A percentile compares a stretch with the other conserved stretches of the same genome.
phyloP scores from a whole-genome alignment of 192 early-diverging fungal genomes.

The Helicostylum pulchrum region DNA sequence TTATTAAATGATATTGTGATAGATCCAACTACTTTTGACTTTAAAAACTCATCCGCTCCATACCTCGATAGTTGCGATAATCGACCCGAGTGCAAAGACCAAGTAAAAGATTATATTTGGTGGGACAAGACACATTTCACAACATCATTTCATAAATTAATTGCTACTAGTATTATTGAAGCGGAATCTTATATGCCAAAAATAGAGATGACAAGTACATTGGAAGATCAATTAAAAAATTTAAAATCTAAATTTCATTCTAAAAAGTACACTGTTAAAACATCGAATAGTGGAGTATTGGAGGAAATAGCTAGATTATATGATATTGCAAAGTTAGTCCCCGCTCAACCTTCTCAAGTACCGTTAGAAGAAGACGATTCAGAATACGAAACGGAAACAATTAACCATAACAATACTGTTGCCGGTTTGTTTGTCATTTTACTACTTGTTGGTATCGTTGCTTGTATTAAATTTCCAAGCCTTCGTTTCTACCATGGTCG shows the following conservation, averaged over 20 bases:
- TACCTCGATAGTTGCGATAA: slow-evolving; percentile 31
- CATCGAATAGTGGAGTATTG: neutral
- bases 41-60: slow-evolving; percentile 14
- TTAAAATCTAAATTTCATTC: slow-evolving; percentile 11
- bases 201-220: neutral
- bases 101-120: slow-evolving; percentile 30
- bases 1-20: slow-evolving; percentile 23
- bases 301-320: slow-evolving; percentile 1
- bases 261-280: slow-evolving; percentile 3
- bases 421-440: neutral
- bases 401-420: neutral
- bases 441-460: neutral
- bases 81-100: neutral
- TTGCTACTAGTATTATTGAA: slow-evolving; percentile 24
- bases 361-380: slow-evolving; percentile 3
- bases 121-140: slow-evolving; percentile 38
- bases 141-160: slow-evolving; percentile 20
- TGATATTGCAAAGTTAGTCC: neutral
- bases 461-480: neutral
- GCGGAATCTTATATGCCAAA: slow-evolving; percentile 16
- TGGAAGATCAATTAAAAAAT: slow-evolving; percentile 6
- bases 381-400: too few species aligned
- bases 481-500: neutral
- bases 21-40: slow-evolving; percentile 26
- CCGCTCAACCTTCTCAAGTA: neutral